phyloP scores from a whole-genome alignment of 306 rosid genomes.

The Lathyrus aphaca region DNA sequence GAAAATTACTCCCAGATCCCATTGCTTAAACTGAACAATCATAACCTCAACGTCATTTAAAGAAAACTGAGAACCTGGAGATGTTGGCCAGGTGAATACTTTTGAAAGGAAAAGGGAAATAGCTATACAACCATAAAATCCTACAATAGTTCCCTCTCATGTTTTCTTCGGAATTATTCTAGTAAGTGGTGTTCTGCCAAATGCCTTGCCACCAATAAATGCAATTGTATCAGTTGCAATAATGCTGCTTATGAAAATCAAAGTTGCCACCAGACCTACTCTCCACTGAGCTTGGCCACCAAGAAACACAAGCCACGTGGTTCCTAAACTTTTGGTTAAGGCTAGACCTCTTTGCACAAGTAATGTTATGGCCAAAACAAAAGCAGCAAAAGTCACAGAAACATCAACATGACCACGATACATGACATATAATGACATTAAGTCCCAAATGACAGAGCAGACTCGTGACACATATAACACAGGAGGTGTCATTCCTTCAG shows the following conservation, averaged over 20 bases:
- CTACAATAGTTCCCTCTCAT: constrained; percentile 94
- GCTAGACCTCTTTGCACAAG: constrained; percentile 91
- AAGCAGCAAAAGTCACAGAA: constrained; percentile 91
- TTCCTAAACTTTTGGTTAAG: constrained; percentile 53
- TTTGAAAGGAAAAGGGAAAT: constrained; percentile 71
- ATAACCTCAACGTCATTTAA: too few species aligned
- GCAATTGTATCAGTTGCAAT: constrained; percentile 94
- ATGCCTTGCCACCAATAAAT: constrained; percentile 91
- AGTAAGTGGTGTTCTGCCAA: constrained; percentile 89
- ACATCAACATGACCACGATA: constrained; percentile 87
- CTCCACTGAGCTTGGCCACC: constrained; percentile 84
- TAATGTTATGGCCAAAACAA: constrained; percentile 77
- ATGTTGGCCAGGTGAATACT: constrained; percentile 80
- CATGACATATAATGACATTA: constrained; percentile 79
- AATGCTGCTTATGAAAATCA: constrained; percentile 76
- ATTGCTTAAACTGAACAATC: too few species aligned
- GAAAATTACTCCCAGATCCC: too few species aligned
- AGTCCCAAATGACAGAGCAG: constrained; percentile 84
- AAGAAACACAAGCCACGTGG: constrained; percentile 54
- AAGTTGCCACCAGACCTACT: constrained; percentile 93
- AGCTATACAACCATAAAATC: constrained; percentile 86
- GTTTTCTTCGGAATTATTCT: constrained; percentile 94
- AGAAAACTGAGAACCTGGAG: too few species aligned
- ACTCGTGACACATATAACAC: constrained; percentile 74
- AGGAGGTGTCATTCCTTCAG: too few species aligned